phyloP scores from a whole-genome alignment of 257 asterid species.

The Solanum lycopersicoides region DNA sequence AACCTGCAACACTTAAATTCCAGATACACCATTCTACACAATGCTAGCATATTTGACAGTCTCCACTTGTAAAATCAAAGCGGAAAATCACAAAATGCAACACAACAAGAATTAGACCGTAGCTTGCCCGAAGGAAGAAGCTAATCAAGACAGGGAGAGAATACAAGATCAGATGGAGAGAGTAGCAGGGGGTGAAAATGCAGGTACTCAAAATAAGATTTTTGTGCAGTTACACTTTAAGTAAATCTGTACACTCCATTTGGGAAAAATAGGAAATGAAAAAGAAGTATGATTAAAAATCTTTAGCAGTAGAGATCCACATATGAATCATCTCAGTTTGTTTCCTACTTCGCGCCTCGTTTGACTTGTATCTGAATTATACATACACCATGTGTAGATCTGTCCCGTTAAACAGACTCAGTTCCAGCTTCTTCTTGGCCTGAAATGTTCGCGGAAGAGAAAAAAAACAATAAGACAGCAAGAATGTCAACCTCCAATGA shows the following conservation, averaged over 20 bases:
- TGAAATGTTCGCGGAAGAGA: constrained; percentile 46
- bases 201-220: not conserved
- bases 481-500: constrained; percentile 29
- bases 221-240: not conserved
- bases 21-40: not conserved
- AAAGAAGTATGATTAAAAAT: not conserved
- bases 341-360: not conserved
- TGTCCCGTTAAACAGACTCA: constrained; percentile 6
- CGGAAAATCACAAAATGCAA: not conserved
- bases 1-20: not conserved
- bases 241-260: constrained; percentile 2
- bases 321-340: not conserved
- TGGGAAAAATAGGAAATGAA: not conserved
- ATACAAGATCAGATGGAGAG: not conserved
- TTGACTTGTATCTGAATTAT: not conserved
- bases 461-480: constrained; percentile 11
- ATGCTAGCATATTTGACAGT: not conserved
- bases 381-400: not conserved
- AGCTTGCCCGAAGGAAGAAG: not conserved
- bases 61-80: not conserved
- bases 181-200: not conserved
- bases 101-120: not conserved
- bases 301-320: not conserved
- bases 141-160: not conserved
- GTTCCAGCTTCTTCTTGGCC: constrained; percentile 92